Percentiles rank a stretch among this genome's conserved stretches.
These are phyloP conservation scores for Oryza glaberrima DNA, from an alignment of 176 grass and related monocot genomes.

Conservation along the genomic window DNA sequence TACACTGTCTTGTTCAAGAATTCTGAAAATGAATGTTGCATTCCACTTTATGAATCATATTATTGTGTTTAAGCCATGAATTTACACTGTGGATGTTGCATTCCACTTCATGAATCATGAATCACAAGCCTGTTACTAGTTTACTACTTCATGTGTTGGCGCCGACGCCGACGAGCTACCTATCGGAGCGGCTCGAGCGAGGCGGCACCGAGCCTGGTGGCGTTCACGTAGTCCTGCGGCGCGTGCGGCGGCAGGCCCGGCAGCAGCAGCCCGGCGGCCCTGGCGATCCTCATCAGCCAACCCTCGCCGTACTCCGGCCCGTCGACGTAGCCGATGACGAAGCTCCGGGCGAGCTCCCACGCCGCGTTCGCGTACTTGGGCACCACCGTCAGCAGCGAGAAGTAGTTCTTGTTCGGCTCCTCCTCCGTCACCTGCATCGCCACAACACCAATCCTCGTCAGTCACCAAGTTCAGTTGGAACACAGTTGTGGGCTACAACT, in stretches of 20 bases:
- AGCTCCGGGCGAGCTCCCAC: conserved; percentile 82
- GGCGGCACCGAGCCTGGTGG: conserved; percentile 51
- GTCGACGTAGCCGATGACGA: conserved; percentile 60
- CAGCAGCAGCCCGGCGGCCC: conserved; percentile 54
- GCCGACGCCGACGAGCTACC: background rate
- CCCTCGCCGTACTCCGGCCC: conserved; percentile 75
- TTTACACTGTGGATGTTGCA: background rate
- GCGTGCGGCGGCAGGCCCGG: conserved; percentile 70
- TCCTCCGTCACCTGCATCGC: conserved; percentile 51
- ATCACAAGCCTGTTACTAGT: background rate
- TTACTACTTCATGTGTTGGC: background rate
- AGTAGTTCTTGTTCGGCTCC: conserved; percentile 94
- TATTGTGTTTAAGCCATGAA: background rate
- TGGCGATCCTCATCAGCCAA: conserved; percentile 55
- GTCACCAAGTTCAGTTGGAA: conserved; percentile 8
- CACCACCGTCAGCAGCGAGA: conserved; percentile 53
- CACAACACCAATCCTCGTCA: background rate
- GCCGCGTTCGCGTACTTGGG: conserved; percentile 56
- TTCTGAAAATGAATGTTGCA: too few species aligned
- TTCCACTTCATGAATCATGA: background rate
- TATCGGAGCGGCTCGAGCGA: conserved; percentile 9
- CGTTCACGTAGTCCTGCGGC: conserved; percentile 76
- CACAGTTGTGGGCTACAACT: background rate
- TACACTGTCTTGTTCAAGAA: background rate
- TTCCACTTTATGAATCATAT: background rate